A percentile compares a stretch with the other conserved stretches of the same genome.
Conservation (phyloP, 768 basidiomycete species). For the Collybia sp. region DNA sequence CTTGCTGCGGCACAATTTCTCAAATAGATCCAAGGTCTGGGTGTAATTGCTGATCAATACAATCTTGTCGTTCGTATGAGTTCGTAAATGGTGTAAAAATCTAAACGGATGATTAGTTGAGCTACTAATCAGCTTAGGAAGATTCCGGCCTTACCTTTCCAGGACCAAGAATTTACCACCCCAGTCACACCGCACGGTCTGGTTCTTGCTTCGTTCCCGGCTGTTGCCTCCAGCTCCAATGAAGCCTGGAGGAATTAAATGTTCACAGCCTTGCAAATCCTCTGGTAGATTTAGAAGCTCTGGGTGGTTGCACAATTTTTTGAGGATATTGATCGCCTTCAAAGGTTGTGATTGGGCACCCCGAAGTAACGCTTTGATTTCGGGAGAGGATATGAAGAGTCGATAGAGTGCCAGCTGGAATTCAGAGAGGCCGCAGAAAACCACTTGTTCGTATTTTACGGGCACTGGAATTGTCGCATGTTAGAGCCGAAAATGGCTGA, state of each 20-base stretch:
- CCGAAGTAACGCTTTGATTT: conserved; percentile 85
- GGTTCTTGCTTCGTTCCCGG: conserved; percentile 37
- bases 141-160: conserved; percentile 58
- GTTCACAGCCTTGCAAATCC: conserved; percentile 79
- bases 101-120: conserved; percentile 30
- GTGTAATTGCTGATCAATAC: conserved; percentile 97
- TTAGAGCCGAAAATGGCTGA: conserved; percentile 4
- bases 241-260: conserved; percentile 80
- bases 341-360: conserved; percentile 90
- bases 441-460: conserved; percentile 98
- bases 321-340: conserved; percentile 90
- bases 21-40: conserved; percentile 90
- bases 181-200: conserved; percentile 72
- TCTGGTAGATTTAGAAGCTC: conserved; percentile 82
- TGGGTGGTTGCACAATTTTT: conserved; percentile 95
- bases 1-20: conserved; percentile 80
- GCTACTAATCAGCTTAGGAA: background rate
- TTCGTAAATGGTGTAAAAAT: conserved; percentile 79
- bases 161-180: conserved; percentile 90
- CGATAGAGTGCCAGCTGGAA: conserved; percentile 85
- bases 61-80: conserved; percentile 88
- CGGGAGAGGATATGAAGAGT: conserved; percentile 88
- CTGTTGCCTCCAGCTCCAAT: conserved; percentile 45
- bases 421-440: conserved; percentile 83
- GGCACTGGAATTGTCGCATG: conserved; percentile 57